Base-by-base conservation (phyloP, 805 yeast species). In the Yamadazyma insecticola region DNA sequence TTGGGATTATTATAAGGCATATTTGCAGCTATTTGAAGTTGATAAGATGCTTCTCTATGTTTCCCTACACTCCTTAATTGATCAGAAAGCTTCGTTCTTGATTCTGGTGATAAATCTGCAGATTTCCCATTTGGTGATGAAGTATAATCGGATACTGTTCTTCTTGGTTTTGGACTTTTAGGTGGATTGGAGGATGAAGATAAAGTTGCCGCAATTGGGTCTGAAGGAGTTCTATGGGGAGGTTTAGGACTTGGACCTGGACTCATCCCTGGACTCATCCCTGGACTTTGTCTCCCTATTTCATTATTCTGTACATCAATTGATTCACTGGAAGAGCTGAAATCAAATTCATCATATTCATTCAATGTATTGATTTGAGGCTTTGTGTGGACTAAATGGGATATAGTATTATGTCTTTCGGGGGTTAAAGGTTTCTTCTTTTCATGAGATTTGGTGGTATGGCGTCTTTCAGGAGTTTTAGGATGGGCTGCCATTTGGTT, bases 1-100 rank as follows among this genome's bases (percentile, higher is more conserved):
- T 45, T 48, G 1, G 65, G 59, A 26, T 78, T 74, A 39, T 62
- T 65, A 40, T 72, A 67, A 6, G 85, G 83, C n/a, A 62, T 54
- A 33, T 66, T 64, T 4, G 89, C 81, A 2, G 85, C 82, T 18
- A 70, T 63, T 40, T 75, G 78, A 33, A 84, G 58, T 42, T 78
- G 84, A 44, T 78, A 75, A 2, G 88, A 70, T 3, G 87, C 80
- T 45, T 80, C 90, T 27, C 77, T 67, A 22, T 75, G 70, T 31
- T 78, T 72, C 1, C 85, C 86, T 19, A 69, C 54, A 23, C 69
- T 69, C 32, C 83, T 64, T 28, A 76, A 56, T 12, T 67, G 65
- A 6, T 65, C 55, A 1, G 81, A 81, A 39, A 60, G 42, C 10
- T 56, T 49, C 1, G 67, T 66, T 28, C 73, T 45, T 6, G 61